phyloP scores from a whole-genome alignment of 345 rosid species.

The Citrus medica region DNA sequence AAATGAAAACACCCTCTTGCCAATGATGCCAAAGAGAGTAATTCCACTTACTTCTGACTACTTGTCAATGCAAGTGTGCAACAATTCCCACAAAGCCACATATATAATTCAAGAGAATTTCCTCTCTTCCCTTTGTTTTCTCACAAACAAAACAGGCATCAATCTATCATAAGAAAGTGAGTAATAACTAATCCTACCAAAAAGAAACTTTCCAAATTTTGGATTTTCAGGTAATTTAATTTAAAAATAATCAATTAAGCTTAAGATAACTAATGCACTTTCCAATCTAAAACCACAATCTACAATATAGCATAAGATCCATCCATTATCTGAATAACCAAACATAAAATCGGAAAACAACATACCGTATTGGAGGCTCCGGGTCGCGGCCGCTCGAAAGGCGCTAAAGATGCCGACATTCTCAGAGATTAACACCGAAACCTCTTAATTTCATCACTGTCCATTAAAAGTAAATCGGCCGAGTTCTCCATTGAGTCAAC shows the following conservation, averaged over 20 bases:
- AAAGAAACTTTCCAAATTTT: not conserved
- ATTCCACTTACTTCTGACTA: not conserved
- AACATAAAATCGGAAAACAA: slow-evolving; percentile 3
- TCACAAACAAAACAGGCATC: not conserved
- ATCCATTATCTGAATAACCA: slow-evolving; percentile 4
- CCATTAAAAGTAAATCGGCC: slow-evolving; percentile 1
- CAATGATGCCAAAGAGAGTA: not conserved
- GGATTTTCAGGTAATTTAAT: not conserved
- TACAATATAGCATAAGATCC: slow-evolving; percentile 6
- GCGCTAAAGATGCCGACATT: slow-evolving; percentile 86
- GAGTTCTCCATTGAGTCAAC: slow-evolving; percentile 18
- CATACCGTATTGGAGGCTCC: slow-evolving; percentile 76
- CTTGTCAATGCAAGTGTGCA: not conserved
- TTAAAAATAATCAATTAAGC: not conserved
- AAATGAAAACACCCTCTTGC: not conserved
- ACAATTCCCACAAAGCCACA: not conserved
- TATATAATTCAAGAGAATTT: not conserved
- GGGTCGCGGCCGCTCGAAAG: slow-evolving; percentile 76
- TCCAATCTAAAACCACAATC: not conserved
- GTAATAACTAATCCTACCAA: not conserved
- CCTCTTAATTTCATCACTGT: not conserved
- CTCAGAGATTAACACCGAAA: slow-evolving; percentile 26
- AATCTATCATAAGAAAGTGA: not conserved
- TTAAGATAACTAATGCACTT: not conserved
- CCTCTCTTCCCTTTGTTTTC: not conserved